Conservation (phyloP, 1,284 basidiomycete genomes). For the Exsudoporus floridanus region DNA sequence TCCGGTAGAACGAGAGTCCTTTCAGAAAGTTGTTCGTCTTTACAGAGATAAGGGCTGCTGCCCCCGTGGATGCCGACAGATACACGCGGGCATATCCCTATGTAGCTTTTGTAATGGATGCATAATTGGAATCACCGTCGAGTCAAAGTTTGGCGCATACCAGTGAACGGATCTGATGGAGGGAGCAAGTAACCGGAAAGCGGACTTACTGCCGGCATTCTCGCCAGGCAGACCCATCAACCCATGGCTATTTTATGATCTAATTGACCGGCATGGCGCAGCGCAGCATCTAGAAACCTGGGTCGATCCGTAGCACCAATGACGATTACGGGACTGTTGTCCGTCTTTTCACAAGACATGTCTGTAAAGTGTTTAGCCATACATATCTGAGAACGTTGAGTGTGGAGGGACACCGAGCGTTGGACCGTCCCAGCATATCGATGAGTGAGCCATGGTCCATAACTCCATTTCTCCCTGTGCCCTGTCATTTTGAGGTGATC, state of each 20-base stretch:
- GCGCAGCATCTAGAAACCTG: constrained; percentile 90
- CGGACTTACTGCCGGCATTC: constrained; percentile 85
- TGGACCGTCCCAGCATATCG: constrained; percentile 98
- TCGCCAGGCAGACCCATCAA: too few species aligned
- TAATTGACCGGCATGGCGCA: too few species aligned
- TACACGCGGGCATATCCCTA: constrained; percentile 98
- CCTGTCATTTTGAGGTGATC: constrained; percentile 94
- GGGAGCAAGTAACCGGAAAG: constrained; percentile 6
- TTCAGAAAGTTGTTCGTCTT: constrained; percentile 84
- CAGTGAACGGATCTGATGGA: constrained; percentile 30
- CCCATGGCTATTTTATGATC: too few species aligned
- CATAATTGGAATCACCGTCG: constrained; percentile 81
- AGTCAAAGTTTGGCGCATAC: constrained; percentile 74
- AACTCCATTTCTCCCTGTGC: constrained; percentile 98
- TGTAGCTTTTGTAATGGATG: constrained; percentile 84
- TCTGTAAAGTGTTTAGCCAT: constrained; percentile 46
- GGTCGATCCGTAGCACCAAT: constrained; percentile 97
- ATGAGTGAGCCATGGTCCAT: constrained; percentile 92
- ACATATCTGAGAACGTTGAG: neutral
- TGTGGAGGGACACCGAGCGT: too few species aligned
- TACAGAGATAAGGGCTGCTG: constrained; percentile 96
- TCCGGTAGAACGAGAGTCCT: constrained; percentile 59
- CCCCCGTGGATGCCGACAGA: constrained; percentile 85
- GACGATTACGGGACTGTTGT: constrained; percentile 92
- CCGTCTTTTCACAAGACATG: too few species aligned